phyloP scores from a whole-genome alignment of 169 alveolate species.

The Babesia sp. region DNA sequence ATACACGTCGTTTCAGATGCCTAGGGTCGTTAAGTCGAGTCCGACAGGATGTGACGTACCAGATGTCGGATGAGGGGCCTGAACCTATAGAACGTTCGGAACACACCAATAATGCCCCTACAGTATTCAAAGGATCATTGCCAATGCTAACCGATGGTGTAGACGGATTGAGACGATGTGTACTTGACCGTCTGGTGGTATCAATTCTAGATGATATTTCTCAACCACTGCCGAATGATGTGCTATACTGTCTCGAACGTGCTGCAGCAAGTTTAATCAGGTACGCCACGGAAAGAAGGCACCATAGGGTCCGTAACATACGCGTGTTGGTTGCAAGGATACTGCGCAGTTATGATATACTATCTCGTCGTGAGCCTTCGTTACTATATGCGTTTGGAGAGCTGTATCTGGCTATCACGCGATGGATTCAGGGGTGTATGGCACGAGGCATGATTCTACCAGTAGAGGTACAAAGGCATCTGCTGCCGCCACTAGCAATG shows the following conservation, averaged over 20 bases:
- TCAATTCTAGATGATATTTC: constrained; percentile 18
- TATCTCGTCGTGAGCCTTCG: neutral
- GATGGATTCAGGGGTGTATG: constrained; percentile 3
- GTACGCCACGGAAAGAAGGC: neutral
- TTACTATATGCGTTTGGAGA: constrained; percentile 5
- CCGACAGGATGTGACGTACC: neutral
- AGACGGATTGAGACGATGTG: neutral
- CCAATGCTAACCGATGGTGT: neutral
- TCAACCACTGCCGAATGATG: neutral
- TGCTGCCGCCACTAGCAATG: constrained; percentile 32
- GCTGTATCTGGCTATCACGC: constrained; percentile 9
- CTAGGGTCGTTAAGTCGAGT: neutral
- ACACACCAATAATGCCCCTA: neutral
- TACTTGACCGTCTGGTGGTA: neutral
- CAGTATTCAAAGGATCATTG: neutral
- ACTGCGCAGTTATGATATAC: neutral
- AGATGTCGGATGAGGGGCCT: neutral
- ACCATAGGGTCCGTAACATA: neutral
- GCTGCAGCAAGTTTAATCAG: constrained; percentile 10
- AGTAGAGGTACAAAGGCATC: constrained; percentile 22
- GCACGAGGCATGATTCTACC: neutral
- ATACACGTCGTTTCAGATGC: neutral
- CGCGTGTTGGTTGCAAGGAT: neutral
- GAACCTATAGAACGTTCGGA: neutral
- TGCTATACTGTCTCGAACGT: neutral